phyloP scores from a whole-genome alignment of 225 moss, liverwort and hornwort species.

The Bryum argenteum region DNA sequence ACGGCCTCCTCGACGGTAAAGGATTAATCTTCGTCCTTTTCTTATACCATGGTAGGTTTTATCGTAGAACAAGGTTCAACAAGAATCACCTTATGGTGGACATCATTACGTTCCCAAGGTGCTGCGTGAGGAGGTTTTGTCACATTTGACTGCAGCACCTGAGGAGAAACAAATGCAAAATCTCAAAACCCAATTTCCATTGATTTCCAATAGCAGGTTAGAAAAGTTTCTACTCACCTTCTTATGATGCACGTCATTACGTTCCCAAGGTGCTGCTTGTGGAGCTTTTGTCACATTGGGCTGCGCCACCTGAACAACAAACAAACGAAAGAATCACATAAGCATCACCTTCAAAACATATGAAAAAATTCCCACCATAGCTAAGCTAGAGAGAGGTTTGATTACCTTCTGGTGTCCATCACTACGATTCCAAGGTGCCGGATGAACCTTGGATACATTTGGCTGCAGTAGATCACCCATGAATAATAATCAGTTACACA shows the following conservation, averaged over 20 bases:
- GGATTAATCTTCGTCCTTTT: too few species aligned
- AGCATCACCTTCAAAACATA: not conserved
- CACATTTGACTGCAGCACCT: not conserved
- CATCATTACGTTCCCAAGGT: not conserved
- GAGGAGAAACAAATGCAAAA: not conserved
- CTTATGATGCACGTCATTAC: conserved; percentile 44
- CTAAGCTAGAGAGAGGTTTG: not conserved
- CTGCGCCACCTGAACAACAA: conserved; percentile 30
- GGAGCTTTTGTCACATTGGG: conserved; percentile 34
- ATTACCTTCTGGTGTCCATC: conserved; percentile 41
- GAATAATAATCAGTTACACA: not conserved
- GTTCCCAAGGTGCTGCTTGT: conserved; percentile 57
- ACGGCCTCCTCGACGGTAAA: too few species aligned
- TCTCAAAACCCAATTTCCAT: not conserved
- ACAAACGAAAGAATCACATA: not conserved
- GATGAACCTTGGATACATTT: conserved; percentile 37
- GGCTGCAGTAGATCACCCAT: conserved; percentile 33
- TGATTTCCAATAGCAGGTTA: not conserved
- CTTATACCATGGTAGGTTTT: too few species aligned
- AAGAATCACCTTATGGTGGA: not conserved
- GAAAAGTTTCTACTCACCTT: conserved; percentile 27
- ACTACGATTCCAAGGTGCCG: conserved; percentile 58
- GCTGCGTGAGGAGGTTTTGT: not conserved
- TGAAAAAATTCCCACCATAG: not conserved
- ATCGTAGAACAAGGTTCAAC: not conserved